phyloP scores from a whole-genome alignment of 1,139 yeast genomes.

The Yamadazyma mexicana region DNA sequence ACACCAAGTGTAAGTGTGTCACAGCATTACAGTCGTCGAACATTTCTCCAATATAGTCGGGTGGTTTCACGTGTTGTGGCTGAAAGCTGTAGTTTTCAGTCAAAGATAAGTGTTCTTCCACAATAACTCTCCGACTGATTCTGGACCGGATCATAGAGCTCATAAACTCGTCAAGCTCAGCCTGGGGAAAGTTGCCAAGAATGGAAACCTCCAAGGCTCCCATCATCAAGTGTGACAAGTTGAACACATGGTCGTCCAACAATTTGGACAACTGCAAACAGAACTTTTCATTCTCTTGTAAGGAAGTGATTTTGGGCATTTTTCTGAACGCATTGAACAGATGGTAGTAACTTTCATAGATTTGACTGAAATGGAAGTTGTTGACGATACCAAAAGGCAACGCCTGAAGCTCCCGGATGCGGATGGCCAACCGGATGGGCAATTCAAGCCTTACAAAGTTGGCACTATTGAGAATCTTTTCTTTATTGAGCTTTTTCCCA shows the following conservation, averaged over 20 bases:
- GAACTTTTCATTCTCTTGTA: slow-evolving; percentile 74
- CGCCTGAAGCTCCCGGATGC: slow-evolving; percentile 75
- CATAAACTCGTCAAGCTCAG: slow-evolving; percentile 68
- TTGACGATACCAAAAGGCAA: slow-evolving; percentile 83
- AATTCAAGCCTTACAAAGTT: slow-evolving; percentile 85
- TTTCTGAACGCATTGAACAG: slow-evolving; percentile 84
- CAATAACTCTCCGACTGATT: slow-evolving; percentile 84
- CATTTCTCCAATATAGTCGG: slow-evolving; percentile 82
- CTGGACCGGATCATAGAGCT: slow-evolving; percentile 79
- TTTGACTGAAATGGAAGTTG: slow-evolving; percentile 81
- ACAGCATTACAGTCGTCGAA: slow-evolving; percentile 75
- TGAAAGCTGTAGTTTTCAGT: slow-evolving; percentile 56
- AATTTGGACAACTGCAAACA: slow-evolving; percentile 62
- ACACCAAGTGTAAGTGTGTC: slow-evolving; percentile 57
- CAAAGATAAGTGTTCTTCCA: slow-evolving; percentile 84
- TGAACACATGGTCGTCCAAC: slow-evolving; percentile 74
- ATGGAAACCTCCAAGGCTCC: slow-evolving; percentile 85
- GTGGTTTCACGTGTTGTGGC: slow-evolving; percentile 52
- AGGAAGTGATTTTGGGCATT: slow-evolving; percentile 61
- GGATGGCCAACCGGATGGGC: slow-evolving; percentile 79
- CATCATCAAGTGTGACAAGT: slow-evolving; percentile 86
- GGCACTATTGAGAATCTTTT: slow-evolving; percentile 77
- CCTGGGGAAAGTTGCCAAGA: slow-evolving; percentile 59
- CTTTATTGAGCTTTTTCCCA: slow-evolving; percentile 77
- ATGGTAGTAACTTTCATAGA: slow-evolving; percentile 84